Conservation (phyloP, 805 yeast genomes). For the Wickerhamomyces subpelliculosus region DNA sequence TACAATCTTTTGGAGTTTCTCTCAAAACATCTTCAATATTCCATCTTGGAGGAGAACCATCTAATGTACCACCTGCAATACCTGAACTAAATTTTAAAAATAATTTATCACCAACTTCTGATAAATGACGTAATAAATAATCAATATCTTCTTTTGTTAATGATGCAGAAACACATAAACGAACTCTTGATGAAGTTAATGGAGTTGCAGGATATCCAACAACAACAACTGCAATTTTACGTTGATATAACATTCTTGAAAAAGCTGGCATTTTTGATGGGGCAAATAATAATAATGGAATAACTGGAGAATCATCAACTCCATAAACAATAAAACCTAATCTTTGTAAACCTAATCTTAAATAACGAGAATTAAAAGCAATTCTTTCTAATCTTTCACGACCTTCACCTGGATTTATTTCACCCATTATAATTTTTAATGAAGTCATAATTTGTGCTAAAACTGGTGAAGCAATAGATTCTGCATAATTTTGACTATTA, state of each 20-base stretch:
- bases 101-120: slow-evolving; percentile 71
- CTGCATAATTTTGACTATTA: slow-evolving; percentile 71
- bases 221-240: slow-evolving; percentile 87
- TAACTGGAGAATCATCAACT: slow-evolving; percentile 93
- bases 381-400: slow-evolving; percentile 83
- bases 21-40: slow-evolving; percentile 69
- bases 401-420: slow-evolving; percentile 88
- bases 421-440: slow-evolving; percentile 71
- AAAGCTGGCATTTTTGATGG: slow-evolving; percentile 95
- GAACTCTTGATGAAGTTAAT: slow-evolving; percentile 77
- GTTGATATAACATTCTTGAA: slow-evolving; percentile 70
- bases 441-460: slow-evolving; percentile 82
- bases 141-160: slow-evolving; percentile 93
- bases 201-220: slow-evolving; percentile 99
- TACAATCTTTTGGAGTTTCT: slow-evolving; percentile 61
- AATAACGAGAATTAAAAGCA: slow-evolving; percentile 92
- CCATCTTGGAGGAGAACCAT: slow-evolving; percentile 73
- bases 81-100: slow-evolving; percentile 75
- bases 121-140: slow-evolving; percentile 58
- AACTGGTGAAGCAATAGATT: slow-evolving; percentile 87
- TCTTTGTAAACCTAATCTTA: slow-evolving; percentile 84
- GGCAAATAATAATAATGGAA: slow-evolving; percentile 78
- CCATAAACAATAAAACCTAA: slow-evolving; percentile 94
- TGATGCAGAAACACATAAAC: slow-evolving; percentile 89
- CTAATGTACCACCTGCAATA: slow-evolving; percentile 53